Percentiles rank a stretch among this genome's conserved stretches.
Conservation (phyloP, 192 early-diverging fungal genomes). For the Podila clonocystis region DNA sequence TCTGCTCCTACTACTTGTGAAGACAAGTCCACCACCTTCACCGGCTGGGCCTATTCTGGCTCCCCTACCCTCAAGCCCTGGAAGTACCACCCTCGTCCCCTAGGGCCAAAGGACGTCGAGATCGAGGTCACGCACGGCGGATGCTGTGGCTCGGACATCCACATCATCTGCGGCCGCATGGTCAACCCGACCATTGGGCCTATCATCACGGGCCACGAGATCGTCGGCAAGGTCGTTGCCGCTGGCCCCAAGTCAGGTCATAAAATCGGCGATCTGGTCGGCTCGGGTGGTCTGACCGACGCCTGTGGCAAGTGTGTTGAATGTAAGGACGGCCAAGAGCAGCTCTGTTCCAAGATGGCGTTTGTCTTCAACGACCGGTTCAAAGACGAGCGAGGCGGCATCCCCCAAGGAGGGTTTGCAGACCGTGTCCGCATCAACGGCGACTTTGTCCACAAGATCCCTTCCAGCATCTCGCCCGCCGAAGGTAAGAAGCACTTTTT, state of each 20-base stretch:
- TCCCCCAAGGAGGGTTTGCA: conserved; percentile 63
- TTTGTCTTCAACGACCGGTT: conserved; percentile 68
- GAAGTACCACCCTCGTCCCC: conserved; percentile 65
- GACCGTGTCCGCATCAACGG: conserved; percentile 66
- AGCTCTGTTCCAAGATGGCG: conserved; percentile 49
- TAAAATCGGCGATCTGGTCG: conserved; percentile 69
- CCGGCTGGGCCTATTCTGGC: conserved; percentile 50
- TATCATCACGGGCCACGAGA: conserved; percentile 59
- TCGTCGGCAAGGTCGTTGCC: conserved; percentile 54
- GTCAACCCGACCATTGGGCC: conserved; percentile 25
- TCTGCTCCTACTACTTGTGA: conserved; percentile 49
- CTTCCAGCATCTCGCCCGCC: conserved; percentile 57
- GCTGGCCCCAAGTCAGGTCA: conserved; percentile 47
- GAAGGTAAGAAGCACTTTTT: conserved; percentile 53
- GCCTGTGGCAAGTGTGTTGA: conserved; percentile 60
- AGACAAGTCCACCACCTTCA: conserved; percentile 58
- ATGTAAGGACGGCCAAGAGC: conserved; percentile 36
- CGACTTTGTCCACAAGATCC: conserved; percentile 71
- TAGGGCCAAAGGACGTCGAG: too few relatives aligned
- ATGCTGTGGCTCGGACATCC: too few relatives aligned
- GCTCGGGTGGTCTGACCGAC: conserved; percentile 71
- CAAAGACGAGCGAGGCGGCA: conserved; percentile 64
- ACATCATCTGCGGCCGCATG: conserved; percentile 73
- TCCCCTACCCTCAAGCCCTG: conserved; percentile 45
- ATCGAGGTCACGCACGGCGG: too few relatives aligned